phyloP scores from a whole-genome alignment of 805 yeast genomes.

The Kuraishia cidri region DNA sequence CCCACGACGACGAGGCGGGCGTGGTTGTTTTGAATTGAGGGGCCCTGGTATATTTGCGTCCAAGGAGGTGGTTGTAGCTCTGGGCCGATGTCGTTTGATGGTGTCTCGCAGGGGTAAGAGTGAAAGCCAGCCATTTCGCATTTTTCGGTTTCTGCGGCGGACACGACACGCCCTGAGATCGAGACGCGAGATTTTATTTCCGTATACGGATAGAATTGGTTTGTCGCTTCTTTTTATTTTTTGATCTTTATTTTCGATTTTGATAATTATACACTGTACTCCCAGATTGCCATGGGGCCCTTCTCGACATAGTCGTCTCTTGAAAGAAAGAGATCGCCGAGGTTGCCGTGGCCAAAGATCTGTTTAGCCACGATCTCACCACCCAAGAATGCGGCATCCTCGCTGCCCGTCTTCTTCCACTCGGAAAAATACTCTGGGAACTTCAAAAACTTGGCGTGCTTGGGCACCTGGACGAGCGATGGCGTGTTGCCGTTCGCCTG shows the following conservation, averaged over 20 bases:
- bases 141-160: too few relatives aligned
- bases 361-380: slow-evolving; percentile 85
- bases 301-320: slow-evolving; percentile 63
- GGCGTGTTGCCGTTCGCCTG: slow-evolving; percentile 4
- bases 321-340: slow-evolving; percentile 55
- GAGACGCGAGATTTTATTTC: too few relatives aligned
- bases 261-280: too few relatives aligned
- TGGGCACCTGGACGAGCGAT: slow-evolving; percentile 62
- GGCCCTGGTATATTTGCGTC: neutral
- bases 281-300: slow-evolving; percentile 86
- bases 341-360: slow-evolving; percentile 57
- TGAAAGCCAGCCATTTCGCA: neutral
- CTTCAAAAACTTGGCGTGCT: slow-evolving; percentile 56
- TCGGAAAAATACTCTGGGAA: slow-evolving; percentile 91
- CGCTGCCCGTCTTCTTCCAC: slow-evolving; percentile 79
- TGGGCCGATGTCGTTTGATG: too few relatives aligned
- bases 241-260: too few relatives aligned
- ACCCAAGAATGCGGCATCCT: slow-evolving; percentile 74
- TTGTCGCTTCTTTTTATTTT: too few relatives aligned
- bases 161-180: too few relatives aligned
- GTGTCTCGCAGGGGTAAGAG: slow-evolving; percentile 1
- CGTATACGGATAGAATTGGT: too few relatives aligned
- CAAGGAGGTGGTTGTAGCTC: too few relatives aligned
- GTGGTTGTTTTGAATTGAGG: neutral
- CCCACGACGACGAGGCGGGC: neutral